Evolutionary conservation across 345 rosid genomes (phyloP).

Genomic region (Garcia nutans): DNA sequence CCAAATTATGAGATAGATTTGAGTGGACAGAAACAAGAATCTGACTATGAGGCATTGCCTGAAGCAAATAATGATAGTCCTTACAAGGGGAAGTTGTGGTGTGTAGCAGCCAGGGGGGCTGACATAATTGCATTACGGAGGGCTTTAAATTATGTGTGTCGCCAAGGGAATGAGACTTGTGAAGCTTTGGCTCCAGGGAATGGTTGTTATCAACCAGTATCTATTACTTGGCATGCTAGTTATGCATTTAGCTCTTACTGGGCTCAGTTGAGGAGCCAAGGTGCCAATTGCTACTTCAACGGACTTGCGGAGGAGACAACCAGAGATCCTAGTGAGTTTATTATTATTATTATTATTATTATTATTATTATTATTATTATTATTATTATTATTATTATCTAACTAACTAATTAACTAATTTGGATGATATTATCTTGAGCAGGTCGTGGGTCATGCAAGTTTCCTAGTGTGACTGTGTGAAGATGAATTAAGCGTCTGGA

Average conservation of each 20-base stretch:
- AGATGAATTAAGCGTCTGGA: not conserved
- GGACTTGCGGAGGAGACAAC: conserved; percentile 66
- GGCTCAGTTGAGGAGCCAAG: conserved; percentile 54
- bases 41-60: conserved; percentile 43
- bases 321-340: conserved; percentile 61
- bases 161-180: conserved; percentile 49
- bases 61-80: conserved; percentile 45
- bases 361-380: too few species aligned
- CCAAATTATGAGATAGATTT: conserved; percentile 54
- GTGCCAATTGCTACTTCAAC: conserved; percentile 65
- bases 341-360: not conserved
- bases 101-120: conserved; percentile 48
- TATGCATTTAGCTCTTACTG: conserved; percentile 80
- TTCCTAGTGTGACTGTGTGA: conserved; percentile 50
- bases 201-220: conserved; percentile 59
- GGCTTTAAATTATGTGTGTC: conserved; percentile 47
- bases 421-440: conserved; percentile 5
- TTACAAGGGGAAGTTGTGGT: conserved; percentile 62
- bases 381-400: not conserved
- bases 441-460: conserved; percentile 46
- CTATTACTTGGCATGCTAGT: conserved; percentile 55
- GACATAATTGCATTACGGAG: conserved; percentile 34
- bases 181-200: conserved; percentile 50
- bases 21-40: conserved; percentile 35
- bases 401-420: not conserved